A percentile compares a stretch with the other conserved stretches of the same genome.
Evolutionary conservation across 1,284 basidiomycete genomes (phyloP).

Genomic region (Ceratobasidium sp.): DNA sequence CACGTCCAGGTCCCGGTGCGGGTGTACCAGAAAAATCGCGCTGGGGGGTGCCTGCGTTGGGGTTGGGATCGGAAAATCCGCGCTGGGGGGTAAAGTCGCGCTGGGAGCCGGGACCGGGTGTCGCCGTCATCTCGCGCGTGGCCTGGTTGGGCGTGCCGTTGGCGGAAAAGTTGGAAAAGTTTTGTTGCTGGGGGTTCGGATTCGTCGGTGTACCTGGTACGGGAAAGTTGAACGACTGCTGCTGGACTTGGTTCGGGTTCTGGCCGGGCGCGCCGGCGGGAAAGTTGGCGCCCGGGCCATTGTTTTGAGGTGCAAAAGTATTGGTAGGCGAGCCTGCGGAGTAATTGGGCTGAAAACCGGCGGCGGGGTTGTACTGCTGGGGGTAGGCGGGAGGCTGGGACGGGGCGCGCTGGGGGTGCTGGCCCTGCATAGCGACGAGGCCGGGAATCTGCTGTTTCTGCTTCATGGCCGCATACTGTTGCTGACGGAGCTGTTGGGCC

Average conservation of each 20-base stretch:
- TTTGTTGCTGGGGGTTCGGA: not conserved
- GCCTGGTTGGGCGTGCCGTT: not conserved
- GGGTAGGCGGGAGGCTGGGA: conserved; percentile 41
- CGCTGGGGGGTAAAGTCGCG: conserved; percentile 39
- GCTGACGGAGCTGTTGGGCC: conserved; percentile 45
- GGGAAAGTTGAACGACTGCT: conserved; percentile 24
- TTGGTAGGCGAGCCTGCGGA: conserved; percentile 10
- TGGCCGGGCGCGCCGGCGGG: not conserved
- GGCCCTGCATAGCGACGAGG: conserved; percentile 38
- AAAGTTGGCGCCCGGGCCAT: conserved; percentile 31
- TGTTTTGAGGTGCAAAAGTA: conserved; percentile 33
- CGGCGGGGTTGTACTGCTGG: conserved; percentile 42
- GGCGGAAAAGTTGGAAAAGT: conserved; percentile 23
- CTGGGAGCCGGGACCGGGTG: not conserved
- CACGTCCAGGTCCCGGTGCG: not conserved
- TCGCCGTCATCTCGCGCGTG: not conserved
- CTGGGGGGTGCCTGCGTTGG: conserved; percentile 19
- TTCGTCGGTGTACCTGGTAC: conserved; percentile 4
- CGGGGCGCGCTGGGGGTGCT: conserved; percentile 45
- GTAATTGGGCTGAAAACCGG: conserved; percentile 23
- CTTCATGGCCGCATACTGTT: conserved; percentile 43
- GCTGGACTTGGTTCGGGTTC: conserved; percentile 2
- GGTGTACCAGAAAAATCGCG: conserved; percentile 31
- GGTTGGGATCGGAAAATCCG: conserved; percentile 14
- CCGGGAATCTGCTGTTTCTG: conserved; percentile 22